A percentile compares a stretch with the other conserved stretches of the same genome.
Conservation (phyloP, 306 rosid genomes). For the Pyrus betulifolia region DNA sequence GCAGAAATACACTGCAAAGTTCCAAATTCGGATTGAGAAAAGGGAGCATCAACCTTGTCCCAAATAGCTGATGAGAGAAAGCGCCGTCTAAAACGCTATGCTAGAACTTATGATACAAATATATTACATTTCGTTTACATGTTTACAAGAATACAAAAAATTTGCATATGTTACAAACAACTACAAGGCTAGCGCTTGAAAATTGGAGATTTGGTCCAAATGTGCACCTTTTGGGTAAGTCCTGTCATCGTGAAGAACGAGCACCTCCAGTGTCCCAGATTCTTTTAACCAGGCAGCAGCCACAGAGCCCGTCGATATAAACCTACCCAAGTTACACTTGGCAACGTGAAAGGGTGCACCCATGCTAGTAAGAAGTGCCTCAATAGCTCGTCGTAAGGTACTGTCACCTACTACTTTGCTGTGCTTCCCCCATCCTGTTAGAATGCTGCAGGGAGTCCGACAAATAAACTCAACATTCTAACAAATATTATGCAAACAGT, state of each 20-base stretch:
- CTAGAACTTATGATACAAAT: neutral
- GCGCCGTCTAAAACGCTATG: no score
- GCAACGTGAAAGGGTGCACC: conserved; percentile 77
- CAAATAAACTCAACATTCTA: neutral
- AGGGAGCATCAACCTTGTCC: neutral
- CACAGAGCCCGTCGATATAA: conserved; percentile 50
- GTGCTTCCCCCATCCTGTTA: conserved; percentile 98
- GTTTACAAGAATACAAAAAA: neutral
- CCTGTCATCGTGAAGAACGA: conserved; percentile 61
- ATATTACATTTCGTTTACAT: neutral
- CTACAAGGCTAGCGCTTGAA: conserved; percentile 42
- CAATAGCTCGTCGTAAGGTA: conserved; percentile 54
- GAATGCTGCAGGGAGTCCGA: conserved; percentile 42
- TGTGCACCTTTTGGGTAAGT: conserved; percentile 22
- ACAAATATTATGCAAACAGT: neutral
- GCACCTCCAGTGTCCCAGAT: conserved; percentile 49
- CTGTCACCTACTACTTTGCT: conserved; percentile 87
- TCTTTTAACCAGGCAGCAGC: conserved; percentile 71
- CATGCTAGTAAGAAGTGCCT: conserved; percentile 58
- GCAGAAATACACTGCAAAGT: neutral
- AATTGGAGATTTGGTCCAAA: conserved; percentile 22
- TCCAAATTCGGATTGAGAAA: neutral
- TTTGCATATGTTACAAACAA: neutral
- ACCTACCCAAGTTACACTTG: conserved; percentile 67
- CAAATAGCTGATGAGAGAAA: no score